Base-by-base conservation (phyloP, 2,329 filamentous ascomycete species). In the Pestalotiopsis sp. region DNA sequence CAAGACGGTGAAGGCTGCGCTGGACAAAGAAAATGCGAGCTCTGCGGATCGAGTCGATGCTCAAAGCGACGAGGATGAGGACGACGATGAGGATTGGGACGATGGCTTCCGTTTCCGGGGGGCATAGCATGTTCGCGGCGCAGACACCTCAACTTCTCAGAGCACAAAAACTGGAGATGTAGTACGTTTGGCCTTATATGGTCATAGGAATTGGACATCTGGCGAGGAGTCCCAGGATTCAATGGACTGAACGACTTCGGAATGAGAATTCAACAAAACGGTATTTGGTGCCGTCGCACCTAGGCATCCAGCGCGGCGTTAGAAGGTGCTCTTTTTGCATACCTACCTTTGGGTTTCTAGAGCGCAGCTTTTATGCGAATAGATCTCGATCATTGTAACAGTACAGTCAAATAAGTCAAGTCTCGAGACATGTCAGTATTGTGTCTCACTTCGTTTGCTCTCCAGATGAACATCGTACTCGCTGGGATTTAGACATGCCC, bases 101-200 rank as follows among this genome's bases (percentile, higher is more conserved):
- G 89, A 90, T 69, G 88, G 85, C 1, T 91, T 91, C 72, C 79
- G 86, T 40, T 88, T 89, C 71, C 78, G 78, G 56, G 76, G 52
- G 4, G 64, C 49, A 49, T 64, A 64, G 61, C 38, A 20, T 64
- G n/a, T 11, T 40, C 40, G 38, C 31, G 59, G 27, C n/a, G 25
- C 27, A 17, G 59, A 40, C 23, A 27, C 20, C 23, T 59, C 23
- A 6, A 13, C 27, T 23, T 27, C 12, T 20, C 20, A 59, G 17
- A 59, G 57, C 23, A 36, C 25, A 59, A 59, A 14, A 59, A 27
- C 57, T 23, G 57, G 14, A 25, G 2, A 36, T 23, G 17, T 17
- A n/a, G n/a, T 11, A n/a, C 25, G 4, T 59, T 59, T 36, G 57
- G 17, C 27, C 7, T 59, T 59, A 23, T 6, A 36, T 59, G 57